These are phyloP conservation scores for Mychonastes homosphaera DNA, from an alignment of 139 green algal species.

Conservation along the genomic window DNA sequence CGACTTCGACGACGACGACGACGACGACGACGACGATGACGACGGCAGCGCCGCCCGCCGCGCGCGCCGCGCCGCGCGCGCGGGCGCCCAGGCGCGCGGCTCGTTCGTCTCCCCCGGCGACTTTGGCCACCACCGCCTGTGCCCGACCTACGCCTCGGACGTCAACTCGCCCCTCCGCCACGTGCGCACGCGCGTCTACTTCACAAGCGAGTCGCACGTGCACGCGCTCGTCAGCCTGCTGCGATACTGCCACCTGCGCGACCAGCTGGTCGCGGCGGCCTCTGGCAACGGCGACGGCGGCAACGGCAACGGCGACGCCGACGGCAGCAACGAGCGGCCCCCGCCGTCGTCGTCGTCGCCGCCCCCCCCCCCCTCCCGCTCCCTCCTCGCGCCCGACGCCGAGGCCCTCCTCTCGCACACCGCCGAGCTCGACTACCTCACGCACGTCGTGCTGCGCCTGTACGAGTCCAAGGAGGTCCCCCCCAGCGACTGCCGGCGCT, in stretches of 20 bases:
- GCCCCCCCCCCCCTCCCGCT: slow-evolving; percentile 16
- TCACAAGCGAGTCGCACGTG: slow-evolving; percentile 84
- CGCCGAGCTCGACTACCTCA: slow-evolving; percentile 89
- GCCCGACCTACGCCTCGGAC: slow-evolving; percentile 78
- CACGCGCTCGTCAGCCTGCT: slow-evolving; percentile 90
- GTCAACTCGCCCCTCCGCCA: slow-evolving; percentile 91
- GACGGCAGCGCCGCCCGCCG: no score
- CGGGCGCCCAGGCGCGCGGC: no score
- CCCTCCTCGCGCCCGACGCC: slow-evolving; percentile 27
- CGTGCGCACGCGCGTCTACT: slow-evolving; percentile 95
- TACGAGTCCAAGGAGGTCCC: slow-evolving; percentile 77
- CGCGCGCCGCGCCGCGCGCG: no score
- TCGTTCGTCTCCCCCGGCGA: no score
- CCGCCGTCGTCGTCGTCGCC: background rate
- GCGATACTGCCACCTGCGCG: slow-evolving; percentile 47
- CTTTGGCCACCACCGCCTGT: slow-evolving; percentile 67
- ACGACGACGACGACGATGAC: no score
- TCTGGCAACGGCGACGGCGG: background rate
- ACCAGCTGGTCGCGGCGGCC: background rate
- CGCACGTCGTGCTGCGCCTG: slow-evolving; percentile 87
- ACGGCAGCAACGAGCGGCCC: background rate
- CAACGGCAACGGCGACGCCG: background rate
- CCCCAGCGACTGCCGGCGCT: slow-evolving; percentile 49
- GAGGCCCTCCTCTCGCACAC: slow-evolving; percentile 36
- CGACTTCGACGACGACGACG: no score